phyloP scores from a whole-genome alignment of 2,329 filamentous ascomycete genomes.

The Rutstroemia sp. region DNA sequence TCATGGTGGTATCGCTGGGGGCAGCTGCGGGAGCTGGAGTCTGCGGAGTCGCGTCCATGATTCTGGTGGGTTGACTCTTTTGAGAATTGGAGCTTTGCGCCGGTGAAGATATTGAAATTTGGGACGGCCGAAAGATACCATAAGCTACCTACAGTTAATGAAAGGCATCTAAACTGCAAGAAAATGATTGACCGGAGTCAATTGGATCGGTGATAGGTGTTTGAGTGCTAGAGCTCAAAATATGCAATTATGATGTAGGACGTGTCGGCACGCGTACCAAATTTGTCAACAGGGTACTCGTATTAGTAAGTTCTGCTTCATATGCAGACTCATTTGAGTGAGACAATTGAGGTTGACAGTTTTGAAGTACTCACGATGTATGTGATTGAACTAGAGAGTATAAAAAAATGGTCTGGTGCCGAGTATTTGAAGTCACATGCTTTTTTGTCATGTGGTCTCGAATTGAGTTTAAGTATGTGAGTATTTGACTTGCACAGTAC shows the following conservation, averaged over 20 bases:
- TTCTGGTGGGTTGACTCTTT: conserved; percentile 5
- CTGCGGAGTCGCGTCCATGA: conserved; percentile 24
- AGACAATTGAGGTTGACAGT: conserved; percentile 1
- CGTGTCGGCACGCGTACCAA: conserved; percentile 8
- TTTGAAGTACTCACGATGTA: background rate
- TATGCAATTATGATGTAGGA: background rate
- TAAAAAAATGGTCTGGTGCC: conserved; percentile 9
- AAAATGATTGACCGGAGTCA: conserved; percentile 15
- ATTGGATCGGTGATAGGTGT: conserved; percentile 11
- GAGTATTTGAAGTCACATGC: conserved; percentile 6
- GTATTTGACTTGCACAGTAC: too few species aligned
- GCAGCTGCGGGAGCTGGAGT: conserved; percentile 15
- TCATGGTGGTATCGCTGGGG: background rate
- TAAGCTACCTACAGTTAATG: conserved; percentile 3
- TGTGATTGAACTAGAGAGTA: conserved; percentile 4
- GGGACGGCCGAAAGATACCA: background rate
- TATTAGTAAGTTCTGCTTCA: background rate
- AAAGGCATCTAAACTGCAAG: background rate
- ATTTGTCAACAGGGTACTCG: background rate
- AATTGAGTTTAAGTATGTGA: background rate
- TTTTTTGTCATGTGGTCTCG: conserved; percentile 3
- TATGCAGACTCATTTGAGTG: background rate
- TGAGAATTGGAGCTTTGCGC: conserved; percentile 15
- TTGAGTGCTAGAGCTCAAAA: background rate
- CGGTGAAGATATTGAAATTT: conserved; percentile 11